Conservation (phyloP, 2,329 filamentous ascomycete species). For the Neofusicoccum kwambonambiense region DNA sequence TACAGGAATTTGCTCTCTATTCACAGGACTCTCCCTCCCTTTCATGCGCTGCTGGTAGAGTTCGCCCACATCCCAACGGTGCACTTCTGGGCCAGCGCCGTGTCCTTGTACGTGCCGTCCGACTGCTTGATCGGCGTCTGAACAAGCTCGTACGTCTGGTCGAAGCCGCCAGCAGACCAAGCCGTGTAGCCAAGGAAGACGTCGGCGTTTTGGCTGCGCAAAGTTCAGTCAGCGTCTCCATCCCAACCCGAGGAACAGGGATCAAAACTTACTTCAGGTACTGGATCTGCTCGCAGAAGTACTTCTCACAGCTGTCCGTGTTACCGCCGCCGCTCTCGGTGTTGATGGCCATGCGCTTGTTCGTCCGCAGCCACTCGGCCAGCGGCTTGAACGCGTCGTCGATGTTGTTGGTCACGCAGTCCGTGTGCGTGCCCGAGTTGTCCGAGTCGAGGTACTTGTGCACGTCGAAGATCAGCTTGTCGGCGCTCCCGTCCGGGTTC, state of each 20-base stretch:
- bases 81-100: constrained; percentile 23
- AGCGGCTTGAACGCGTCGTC: constrained; percentile 35
- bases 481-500: constrained; percentile 59
- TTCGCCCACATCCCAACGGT: constrained; percentile 25
- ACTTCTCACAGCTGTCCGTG: constrained; percentile 33
- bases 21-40: not conserved
- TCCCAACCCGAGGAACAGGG: not conserved
- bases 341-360: constrained; percentile 39
- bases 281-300: constrained; percentile 33
- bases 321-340: constrained; percentile 45
- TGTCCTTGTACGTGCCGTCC: constrained; percentile 23
- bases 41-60: not conserved
- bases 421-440: constrained; percentile 37
- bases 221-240: not conserved
- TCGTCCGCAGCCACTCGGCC: constrained; percentile 37
- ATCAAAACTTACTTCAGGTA: constrained; percentile 28
- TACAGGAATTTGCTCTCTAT: too few relatives aligned
- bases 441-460: constrained; percentile 45
- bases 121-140: constrained; percentile 26
- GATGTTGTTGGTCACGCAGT: constrained; percentile 35
- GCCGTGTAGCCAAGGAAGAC: constrained; percentile 32
- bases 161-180: constrained; percentile 33
- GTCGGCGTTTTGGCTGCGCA: constrained; percentile 27
- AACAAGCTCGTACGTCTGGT: constrained; percentile 26
- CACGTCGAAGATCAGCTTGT: constrained; percentile 51